Evolutionary conservation across 2,329 filamentous ascomycete species (phyloP).

Genomic region (Arthrobotrys sphaeroides): DNA sequence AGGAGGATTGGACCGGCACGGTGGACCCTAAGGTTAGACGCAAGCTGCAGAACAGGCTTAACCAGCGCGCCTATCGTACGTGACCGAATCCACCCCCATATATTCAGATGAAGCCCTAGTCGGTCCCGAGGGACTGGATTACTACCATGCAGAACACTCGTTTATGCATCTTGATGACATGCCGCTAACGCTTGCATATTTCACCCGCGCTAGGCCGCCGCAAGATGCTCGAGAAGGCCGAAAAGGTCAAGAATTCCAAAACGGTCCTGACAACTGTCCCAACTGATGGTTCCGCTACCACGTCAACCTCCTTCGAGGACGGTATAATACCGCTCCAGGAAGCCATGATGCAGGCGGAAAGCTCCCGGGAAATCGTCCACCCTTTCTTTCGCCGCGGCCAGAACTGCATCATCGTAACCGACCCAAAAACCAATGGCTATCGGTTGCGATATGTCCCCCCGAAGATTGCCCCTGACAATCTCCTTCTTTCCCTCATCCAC

Average conservation of each 20-base stretch:
- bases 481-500: constrained; percentile 48
- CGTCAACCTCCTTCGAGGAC: constrained; percentile 18
- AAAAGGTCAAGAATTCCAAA: constrained; percentile 45
- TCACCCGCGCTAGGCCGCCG: constrained; percentile 42
- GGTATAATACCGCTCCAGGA: constrained; percentile 15
- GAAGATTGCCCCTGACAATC: constrained; percentile 49
- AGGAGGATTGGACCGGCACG: constrained; percentile 58
- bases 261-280: constrained; percentile 22
- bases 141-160: constrained; percentile 8
- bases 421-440: constrained; percentile 39
- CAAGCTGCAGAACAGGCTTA: constrained; percentile 57
- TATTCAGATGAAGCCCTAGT: neutral
- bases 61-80: constrained; percentile 56
- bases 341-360: constrained; percentile 27
- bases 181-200: constrained; percentile 43
- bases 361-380: constrained; percentile 6
- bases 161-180: constrained; percentile 50
- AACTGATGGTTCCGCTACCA: neutral
- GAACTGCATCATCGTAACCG: constrained; percentile 47
- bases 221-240: constrained; percentile 49
- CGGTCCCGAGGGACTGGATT: neutral
- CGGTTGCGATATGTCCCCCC: constrained; percentile 52
- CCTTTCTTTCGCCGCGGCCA: constrained; percentile 35
- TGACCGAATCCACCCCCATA: constrained; percentile 6
- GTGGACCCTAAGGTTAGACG: constrained; percentile 55